A percentile compares a stretch with the other conserved stretches of the same genome.
Evolutionary conservation across 2,329 filamentous ascomycete species (phyloP).

Genomic region (Juglanconis juglandina): DNA sequence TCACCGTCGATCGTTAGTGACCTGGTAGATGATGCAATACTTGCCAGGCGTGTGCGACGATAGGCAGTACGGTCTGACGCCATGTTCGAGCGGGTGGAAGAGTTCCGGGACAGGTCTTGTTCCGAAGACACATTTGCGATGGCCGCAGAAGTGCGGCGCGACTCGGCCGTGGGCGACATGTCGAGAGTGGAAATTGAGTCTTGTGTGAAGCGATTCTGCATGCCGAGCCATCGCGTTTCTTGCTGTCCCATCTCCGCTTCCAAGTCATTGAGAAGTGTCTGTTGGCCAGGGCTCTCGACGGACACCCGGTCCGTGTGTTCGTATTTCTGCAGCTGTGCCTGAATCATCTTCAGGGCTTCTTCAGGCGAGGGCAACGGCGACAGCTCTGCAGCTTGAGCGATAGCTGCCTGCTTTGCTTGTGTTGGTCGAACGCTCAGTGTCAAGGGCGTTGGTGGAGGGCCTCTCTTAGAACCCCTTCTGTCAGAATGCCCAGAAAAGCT

Average conservation of each 20-base stretch:
- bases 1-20: constrained; percentile 24
- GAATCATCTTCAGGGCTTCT: constrained; percentile 46
- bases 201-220: constrained; percentile 50
- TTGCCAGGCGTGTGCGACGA: constrained; percentile 35
- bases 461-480: constrained; percentile 44
- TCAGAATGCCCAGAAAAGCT: constrained; percentile 55
- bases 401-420: constrained; percentile 37
- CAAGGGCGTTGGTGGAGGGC: constrained; percentile 55
- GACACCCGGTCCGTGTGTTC: constrained; percentile 38
- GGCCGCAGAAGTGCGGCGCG: constrained; percentile 24
- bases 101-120: constrained; percentile 14
- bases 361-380: constrained; percentile 53
- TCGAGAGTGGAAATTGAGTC: constrained; percentile 48
- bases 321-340: constrained; percentile 49
- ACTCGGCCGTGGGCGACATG: constrained; percentile 31
- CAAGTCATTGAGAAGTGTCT: constrained; percentile 54
- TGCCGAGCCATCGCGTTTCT: constrained; percentile 56
- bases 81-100: constrained; percentile 22
- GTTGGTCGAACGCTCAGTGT: constrained; percentile 38
- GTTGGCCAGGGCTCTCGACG: constrained; percentile 36
- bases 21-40: constrained; percentile 13
- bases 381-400: constrained; percentile 46
- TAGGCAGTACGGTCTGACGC: constrained; percentile 37
- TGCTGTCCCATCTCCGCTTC: constrained; percentile 61
- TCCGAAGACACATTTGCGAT: not conserved